Percentiles rank a stretch among this genome's conserved stretches.
Evolutionary conservation across 805 yeast species (phyloP).

Genomic region (Starmerella tilneyi): DNA sequence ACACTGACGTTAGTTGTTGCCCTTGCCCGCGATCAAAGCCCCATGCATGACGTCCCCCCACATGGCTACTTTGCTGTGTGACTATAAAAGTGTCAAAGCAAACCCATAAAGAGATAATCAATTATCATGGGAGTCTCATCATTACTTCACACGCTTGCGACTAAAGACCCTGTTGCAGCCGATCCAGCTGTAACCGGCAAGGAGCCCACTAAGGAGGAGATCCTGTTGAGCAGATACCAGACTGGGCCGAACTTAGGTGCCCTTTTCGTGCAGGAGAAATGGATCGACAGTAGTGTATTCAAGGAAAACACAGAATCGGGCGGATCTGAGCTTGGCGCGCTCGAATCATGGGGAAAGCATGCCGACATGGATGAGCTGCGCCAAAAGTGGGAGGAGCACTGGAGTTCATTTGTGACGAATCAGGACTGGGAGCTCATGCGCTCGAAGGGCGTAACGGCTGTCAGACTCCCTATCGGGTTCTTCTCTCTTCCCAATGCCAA

Average conservation of each 20-base stretch:
- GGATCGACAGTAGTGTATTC: slow-evolving; percentile 59
- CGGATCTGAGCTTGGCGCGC: slow-evolving; percentile 65
- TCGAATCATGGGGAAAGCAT: slow-evolving; percentile 37
- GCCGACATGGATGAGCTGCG: slow-evolving; percentile 48
- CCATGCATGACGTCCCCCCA: slow-evolving; percentile 6
- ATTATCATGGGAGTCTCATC: slow-evolving; percentile 27
- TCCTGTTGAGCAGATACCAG: slow-evolving; percentile 37
- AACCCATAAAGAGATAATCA: too few relatives aligned
- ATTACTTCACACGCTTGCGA: slow-evolving; percentile 20
- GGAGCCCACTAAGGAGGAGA: slow-evolving; percentile 31
- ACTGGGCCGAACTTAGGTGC: slow-evolving; percentile 84
- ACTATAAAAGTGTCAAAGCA: too few relatives aligned
- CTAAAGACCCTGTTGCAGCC: slow-evolving; percentile 25
- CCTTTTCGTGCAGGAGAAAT: slow-evolving; percentile 67
- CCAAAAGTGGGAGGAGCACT: slow-evolving; percentile 47
- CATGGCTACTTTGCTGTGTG: not conserved
- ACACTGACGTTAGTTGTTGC: too few relatives aligned
- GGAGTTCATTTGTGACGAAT: slow-evolving; percentile 50
- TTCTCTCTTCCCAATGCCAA: slow-evolving; percentile 62
- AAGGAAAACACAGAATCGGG: slow-evolving; percentile 40
- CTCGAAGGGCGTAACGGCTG: slow-evolving; percentile 58
- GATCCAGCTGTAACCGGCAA: slow-evolving; percentile 28
- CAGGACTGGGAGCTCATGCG: slow-evolving; percentile 73
- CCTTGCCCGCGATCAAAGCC: slow-evolving; percentile 1
- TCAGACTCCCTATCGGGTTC: slow-evolving; percentile 84